phyloP scores from a whole-genome alignment of 192 early-diverging fungal species.

The Coemansia sp. region DNA sequence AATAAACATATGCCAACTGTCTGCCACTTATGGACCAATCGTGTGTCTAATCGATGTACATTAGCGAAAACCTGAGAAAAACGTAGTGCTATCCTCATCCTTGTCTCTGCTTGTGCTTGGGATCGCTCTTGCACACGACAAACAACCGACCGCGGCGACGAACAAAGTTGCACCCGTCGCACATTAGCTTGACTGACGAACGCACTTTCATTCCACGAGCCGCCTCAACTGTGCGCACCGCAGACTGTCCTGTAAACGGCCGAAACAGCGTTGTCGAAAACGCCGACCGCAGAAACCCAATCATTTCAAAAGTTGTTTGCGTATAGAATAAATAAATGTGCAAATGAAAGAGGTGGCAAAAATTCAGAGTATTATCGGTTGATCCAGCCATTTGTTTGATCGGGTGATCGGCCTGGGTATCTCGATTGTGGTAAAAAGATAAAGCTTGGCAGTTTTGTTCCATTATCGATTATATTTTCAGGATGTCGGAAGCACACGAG shows the following conservation, averaged over 20 bases:
- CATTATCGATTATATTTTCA: not conserved
- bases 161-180: conserved; percentile 86
- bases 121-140: conserved; percentile 87
- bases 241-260: conserved; percentile 27
- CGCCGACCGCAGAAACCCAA: conserved; percentile 27
- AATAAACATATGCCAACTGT: too few relatives aligned
- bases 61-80: conserved; percentile 1
- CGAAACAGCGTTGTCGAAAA: conserved; percentile 33
- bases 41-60: too few relatives aligned
- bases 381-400: too few relatives aligned
- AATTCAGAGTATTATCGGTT: not conserved
- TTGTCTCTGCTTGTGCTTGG: conserved; percentile 93
- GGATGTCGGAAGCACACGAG: not conserved
- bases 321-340: too few relatives aligned
- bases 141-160: conserved; percentile 80
- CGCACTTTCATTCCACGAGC: conserved; percentile 82
- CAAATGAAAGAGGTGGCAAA: not conserved
- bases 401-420: too few relatives aligned
- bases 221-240: conserved; percentile 9
- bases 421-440: too few relatives aligned
- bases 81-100: conserved; percentile 1
- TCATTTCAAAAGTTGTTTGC: conserved; percentile 14
- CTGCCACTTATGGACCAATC: too few relatives aligned
- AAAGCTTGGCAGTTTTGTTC: too few relatives aligned
- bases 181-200: conserved; percentile 85